Conservation (phyloP, 768 basidiomycete genomes). For the Pleurotus sapidus region DNA sequence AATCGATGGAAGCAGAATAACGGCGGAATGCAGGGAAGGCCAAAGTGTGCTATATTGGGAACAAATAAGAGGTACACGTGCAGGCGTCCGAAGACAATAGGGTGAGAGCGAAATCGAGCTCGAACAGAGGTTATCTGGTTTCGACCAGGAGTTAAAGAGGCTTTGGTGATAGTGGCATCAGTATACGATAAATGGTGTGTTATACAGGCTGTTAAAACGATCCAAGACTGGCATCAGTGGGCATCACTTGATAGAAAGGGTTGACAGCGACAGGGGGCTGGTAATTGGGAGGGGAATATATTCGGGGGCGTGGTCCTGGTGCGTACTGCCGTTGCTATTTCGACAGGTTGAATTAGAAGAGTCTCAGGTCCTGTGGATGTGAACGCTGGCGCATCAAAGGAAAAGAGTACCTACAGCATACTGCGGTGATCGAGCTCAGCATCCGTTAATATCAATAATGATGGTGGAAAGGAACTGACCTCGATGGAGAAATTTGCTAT, state of each 20-base stretch:
- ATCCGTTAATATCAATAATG: not conserved
- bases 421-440: slow-evolving; percentile 16
- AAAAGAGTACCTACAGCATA: slow-evolving; percentile 36
- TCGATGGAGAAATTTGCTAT: slow-evolving; percentile 36
- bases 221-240: not conserved
- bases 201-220: not conserved
- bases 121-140: not conserved
- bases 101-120: not conserved
- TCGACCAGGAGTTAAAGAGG: not conserved
- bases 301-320: slow-evolving; percentile 24
- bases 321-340: slow-evolving; percentile 30
- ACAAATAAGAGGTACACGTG: slow-evolving; percentile 9
- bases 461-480: slow-evolving; percentile 19
- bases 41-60: slow-evolving; percentile 1
- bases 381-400: slow-evolving; percentile 30
- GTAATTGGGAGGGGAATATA: slow-evolving; percentile 26
- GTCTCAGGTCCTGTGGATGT: slow-evolving; percentile 20
- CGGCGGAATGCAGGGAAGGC: not conserved
- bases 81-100: slow-evolving; percentile 3
- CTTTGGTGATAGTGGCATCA: not conserved
- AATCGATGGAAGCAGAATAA: slow-evolving; percentile 6
- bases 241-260: not conserved
- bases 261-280: slow-evolving; percentile 4
- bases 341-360: slow-evolving; percentile 26
- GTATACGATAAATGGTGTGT: not conserved